Conservation (phyloP, 2,329 filamentous ascomycete species). For the Talaromyces amestolkiae region DNA sequence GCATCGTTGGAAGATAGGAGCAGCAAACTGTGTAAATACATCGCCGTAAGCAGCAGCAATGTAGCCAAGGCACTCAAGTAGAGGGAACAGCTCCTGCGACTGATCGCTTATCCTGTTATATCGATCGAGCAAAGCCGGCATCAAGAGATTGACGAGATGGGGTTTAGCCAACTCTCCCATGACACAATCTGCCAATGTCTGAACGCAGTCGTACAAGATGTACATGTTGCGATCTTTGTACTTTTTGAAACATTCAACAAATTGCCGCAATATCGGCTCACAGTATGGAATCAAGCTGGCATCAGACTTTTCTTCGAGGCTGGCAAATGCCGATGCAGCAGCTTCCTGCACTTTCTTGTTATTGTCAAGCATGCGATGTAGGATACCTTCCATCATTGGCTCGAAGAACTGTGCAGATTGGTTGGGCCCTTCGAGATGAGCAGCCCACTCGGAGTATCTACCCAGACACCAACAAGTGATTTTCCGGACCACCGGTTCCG, state of each 20-base stretch:
- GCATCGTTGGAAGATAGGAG: conserved; percentile 82
- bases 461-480: conserved; percentile 98
- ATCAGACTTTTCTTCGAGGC: conserved; percentile 89
- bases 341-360: conserved; percentile 99
- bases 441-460: conserved; percentile 89
- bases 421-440: conserved; percentile 64
- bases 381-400: conserved; percentile 94
- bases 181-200: conserved; percentile 90
- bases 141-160: conserved; percentile 77
- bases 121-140: conserved; percentile 85
- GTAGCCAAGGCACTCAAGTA: conserved; percentile 95
- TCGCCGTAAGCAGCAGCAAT: conserved; percentile 82
- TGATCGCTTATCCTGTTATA: conserved; percentile 86
- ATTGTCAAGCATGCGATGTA: conserved; percentile 89
- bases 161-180: conserved; percentile 76
- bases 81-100: conserved; percentile 87
- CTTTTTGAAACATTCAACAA: conserved; percentile 83
- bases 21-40: conserved; percentile 79
- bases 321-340: conserved; percentile 91
- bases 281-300: conserved; percentile 79
- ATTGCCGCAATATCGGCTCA: conserved; percentile 85
- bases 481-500: conserved; percentile 86
- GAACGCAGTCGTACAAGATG: conserved; percentile 96
- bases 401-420: conserved; percentile 79
- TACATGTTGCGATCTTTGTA: conserved; percentile 99